These are phyloP conservation scores for Linum usitatissimum DNA, from an alignment of 345 rosid species.

Conservation along the genomic window DNA sequence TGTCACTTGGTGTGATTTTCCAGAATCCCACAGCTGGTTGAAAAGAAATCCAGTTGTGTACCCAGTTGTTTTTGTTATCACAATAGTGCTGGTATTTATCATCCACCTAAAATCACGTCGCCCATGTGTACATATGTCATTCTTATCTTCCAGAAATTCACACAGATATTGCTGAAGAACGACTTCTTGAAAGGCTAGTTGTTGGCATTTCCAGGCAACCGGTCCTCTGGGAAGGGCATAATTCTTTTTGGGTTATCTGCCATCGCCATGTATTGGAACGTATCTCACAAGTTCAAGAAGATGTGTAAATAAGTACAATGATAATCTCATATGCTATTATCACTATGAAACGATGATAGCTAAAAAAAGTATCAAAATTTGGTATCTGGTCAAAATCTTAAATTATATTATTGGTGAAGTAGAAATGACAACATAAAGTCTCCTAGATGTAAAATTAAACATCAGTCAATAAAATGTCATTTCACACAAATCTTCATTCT, in stretches of 20 bases:
- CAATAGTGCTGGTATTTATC: slow-evolving; percentile 4
- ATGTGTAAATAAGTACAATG: background rate
- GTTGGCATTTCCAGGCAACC: background rate
- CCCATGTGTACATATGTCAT: background rate
- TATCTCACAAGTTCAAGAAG: background rate
- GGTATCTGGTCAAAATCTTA: background rate
- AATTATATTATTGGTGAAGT: background rate
- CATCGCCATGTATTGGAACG: slow-evolving; percentile 10
- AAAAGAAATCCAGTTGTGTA: background rate
- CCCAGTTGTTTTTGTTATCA: slow-evolving; percentile 4
- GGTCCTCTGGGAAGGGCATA: slow-evolving; percentile 8
- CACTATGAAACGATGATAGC: background rate
- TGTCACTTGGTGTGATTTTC: background rate
- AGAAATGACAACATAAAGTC: background rate
- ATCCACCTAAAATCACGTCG: background rate
- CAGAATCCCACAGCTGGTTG: background rate
- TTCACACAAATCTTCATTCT: too few relatives aligned
- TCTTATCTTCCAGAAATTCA: background rate
- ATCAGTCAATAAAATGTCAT: background rate
- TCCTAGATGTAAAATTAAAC: background rate
- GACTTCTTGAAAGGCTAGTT: background rate
- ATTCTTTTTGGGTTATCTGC: slow-evolving; percentile 4
- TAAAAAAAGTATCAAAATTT: background rate
- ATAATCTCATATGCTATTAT: background rate
- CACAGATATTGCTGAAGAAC: background rate